phyloP scores from a whole-genome alignment of 352 stramenopile species.

The Phytophthora vignae region DNA sequence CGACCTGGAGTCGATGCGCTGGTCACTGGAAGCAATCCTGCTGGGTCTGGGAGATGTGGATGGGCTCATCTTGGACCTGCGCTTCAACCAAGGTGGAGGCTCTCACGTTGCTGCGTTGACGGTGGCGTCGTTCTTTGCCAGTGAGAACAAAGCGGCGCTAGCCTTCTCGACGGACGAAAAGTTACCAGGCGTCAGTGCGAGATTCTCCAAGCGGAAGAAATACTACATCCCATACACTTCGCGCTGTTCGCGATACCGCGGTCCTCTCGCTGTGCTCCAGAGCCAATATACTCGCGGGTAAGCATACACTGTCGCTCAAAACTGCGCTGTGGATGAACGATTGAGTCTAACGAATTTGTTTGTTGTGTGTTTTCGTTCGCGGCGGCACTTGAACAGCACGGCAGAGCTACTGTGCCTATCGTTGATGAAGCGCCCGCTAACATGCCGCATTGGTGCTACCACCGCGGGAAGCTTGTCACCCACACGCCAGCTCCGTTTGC shows the following conservation, averaged over 20 bases:
- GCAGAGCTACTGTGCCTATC: slow-evolving; percentile 76
- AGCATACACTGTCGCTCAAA: slow-evolving; percentile 10
- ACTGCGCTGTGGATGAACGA: not conserved
- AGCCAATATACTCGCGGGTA: slow-evolving; percentile 83
- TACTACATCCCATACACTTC: slow-evolving; percentile 70
- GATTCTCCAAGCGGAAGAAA: slow-evolving; percentile 66
- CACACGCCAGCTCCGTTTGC: slow-evolving; percentile 72
- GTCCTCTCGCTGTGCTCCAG: slow-evolving; percentile 77
- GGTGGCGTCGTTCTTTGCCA: slow-evolving; percentile 79
- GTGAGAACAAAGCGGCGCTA: slow-evolving; percentile 46
- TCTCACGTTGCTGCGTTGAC: slow-evolving; percentile 68
- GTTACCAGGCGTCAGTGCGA: slow-evolving; percentile 42
- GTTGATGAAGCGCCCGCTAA: slow-evolving; percentile 68
- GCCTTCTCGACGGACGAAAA: slow-evolving; percentile 81
- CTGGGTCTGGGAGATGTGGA: slow-evolving; percentile 67
- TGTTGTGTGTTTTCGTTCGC: slow-evolving; percentile 7
- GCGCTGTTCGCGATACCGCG: slow-evolving; percentile 64
- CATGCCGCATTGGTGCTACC: slow-evolving; percentile 61
- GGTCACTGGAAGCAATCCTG: slow-evolving; percentile 86
- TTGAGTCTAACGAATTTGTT: not conserved
- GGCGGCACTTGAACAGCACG: slow-evolving; percentile 44
- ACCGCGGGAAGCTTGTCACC: slow-evolving; percentile 72
- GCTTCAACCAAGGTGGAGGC: slow-evolving; percentile 79
- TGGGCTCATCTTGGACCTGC: slow-evolving; percentile 78
- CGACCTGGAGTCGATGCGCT: slow-evolving; percentile 88